Evolutionary conservation across 805 yeast species (phyloP).

Genomic region (Candida krabiensis): DNA sequence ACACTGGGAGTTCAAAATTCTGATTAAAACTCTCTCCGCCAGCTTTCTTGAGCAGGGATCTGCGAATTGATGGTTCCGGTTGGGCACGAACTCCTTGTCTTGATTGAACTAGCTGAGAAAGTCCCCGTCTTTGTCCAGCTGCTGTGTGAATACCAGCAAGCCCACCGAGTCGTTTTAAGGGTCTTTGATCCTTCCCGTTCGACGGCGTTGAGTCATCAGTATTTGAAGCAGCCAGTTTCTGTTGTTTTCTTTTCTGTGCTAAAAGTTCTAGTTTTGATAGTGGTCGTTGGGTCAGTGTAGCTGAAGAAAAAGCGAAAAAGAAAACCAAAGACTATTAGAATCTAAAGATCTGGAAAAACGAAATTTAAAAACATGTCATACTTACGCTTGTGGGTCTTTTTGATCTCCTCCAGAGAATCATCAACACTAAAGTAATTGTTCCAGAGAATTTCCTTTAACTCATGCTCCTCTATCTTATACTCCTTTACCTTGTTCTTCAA

Average conservation of each 20-base stretch:
- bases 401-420: constrained; percentile 49
- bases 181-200: not conserved
- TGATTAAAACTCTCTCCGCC: too few relatives aligned
- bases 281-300: constrained; percentile 10
- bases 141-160: constrained; percentile 1
- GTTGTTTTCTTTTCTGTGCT: constrained; percentile 40
- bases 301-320: constrained; percentile 1
- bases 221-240: constrained; percentile 6
- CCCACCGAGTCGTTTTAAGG: not conserved
- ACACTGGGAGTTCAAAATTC: too few relatives aligned
- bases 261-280: constrained; percentile 46
- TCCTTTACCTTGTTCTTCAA: constrained; percentile 38
- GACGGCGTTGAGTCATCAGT: not conserved
- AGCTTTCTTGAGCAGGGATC: too few relatives aligned
- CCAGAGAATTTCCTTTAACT: constrained; percentile 59
- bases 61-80: too few relatives aligned
- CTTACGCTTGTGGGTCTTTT: constrained; percentile 32
- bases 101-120: not conserved
- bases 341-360: constrained; percentile 8
- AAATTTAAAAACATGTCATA: constrained; percentile 9
- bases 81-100: too few relatives aligned
- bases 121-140: not conserved
- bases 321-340: constrained; percentile 15
- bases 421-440: constrained; percentile 56
- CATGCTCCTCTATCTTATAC: constrained; percentile 48